phyloP scores from a whole-genome alignment of 1,284 basidiomycete genomes.

The Tilletia caries region DNA sequence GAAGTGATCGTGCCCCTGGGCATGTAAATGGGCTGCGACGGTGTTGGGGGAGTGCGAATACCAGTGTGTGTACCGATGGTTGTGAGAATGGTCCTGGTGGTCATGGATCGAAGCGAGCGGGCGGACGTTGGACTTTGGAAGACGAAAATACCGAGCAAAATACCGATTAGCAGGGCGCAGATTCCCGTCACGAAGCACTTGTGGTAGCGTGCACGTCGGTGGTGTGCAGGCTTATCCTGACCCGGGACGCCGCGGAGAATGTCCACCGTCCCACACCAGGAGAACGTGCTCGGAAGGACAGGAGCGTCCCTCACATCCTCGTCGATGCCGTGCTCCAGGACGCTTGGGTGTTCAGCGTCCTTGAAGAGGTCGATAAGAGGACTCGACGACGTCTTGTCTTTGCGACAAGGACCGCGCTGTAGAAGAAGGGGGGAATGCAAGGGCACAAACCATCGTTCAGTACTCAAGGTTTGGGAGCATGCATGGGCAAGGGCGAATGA shows the following conservation, averaged over 20 bases:
- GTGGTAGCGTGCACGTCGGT: background rate
- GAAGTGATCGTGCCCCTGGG: constrained; percentile 47
- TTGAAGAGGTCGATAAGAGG: background rate
- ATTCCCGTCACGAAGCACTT: background rate
- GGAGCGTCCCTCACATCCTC: background rate
- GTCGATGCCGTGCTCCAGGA: background rate
- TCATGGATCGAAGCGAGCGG: background rate
- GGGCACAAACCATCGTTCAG: too few species aligned
- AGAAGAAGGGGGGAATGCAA: background rate
- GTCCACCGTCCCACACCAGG: background rate
- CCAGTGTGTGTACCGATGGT: constrained; percentile 7
- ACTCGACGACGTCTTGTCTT: background rate
- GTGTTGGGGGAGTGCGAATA: constrained; percentile 20
- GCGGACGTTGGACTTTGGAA: too few species aligned
- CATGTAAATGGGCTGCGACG: constrained; percentile 21
- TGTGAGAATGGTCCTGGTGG: background rate
- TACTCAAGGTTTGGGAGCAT: background rate
- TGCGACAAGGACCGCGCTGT: constrained; percentile 1
- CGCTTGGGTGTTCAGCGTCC: background rate
- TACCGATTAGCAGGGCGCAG: background rate
- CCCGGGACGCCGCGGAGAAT: background rate
- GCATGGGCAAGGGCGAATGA: too few species aligned
- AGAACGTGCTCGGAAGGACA: background rate
- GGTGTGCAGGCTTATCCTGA: background rate
- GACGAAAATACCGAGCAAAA: background rate